Base-by-base conservation (phyloP, 345 rosid species). In the Eucalyptus tenuipes region DNA sequence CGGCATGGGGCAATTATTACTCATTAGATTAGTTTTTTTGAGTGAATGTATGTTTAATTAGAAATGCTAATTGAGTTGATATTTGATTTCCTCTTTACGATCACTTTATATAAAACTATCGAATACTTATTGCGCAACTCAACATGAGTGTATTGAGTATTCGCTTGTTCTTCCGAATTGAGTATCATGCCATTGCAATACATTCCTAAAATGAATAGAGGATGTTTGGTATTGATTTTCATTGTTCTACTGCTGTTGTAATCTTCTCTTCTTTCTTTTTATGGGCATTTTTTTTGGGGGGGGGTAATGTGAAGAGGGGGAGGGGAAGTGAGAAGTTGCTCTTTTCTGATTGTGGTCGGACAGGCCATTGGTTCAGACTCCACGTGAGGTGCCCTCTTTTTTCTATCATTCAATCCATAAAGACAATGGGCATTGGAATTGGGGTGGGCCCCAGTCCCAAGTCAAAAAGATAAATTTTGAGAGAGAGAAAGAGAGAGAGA, bases 321-420 rank as follows among this genome's bases (percentile, higher is more conserved):
- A n/a, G 33, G 53, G 86, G 86, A 47, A 45, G 57, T 17, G 42
- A 75, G 82, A 75, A 20, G 81, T 29, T 57, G 53, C 88, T 12
- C 25, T 25, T 55, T 64, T 45, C 33, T 68, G 17, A 17, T 12
- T 94, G 95, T 94, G 95, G 98, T 89, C 93, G 96, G 97, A 90
- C 94, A 94, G 97, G 71, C 93, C 96, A 94, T 95, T 95, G 97
- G 99, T 93, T 94, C 98, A 96, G 99, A 97, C 94, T 95, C 99
- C 99, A 97, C 99, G 98, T 96, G 99, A 96, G 99, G 94, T 97
- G 98, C 98, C 93, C 97, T 93, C 95, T 95, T 95, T 95, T 95
- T 97, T 95, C 94, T 96, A 96, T 97, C 97, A 96, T 96, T 96
- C 98, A 95, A 95, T 96, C 96, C 96, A 94, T 94, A 96, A 96